Base-by-base conservation (phyloP, 805 yeast genomes). In the Scheffersomyces stipitis region DNA sequence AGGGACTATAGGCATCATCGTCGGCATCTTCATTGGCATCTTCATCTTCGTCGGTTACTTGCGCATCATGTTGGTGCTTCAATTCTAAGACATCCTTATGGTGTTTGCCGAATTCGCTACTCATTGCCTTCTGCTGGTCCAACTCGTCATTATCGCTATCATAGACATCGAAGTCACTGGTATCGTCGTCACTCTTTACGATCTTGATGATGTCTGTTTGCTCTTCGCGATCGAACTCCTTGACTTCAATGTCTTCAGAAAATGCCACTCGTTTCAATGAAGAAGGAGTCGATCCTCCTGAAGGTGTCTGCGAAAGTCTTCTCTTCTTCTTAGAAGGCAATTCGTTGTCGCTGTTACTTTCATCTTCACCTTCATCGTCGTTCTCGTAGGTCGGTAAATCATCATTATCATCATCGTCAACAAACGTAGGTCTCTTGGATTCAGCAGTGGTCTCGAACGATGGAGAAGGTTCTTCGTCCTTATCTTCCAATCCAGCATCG, bases 211-310 rank as follows among this genome's bases (percentile, higher is more conserved):
- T 42, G 18, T 51, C 55, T 3, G 55, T 44, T 18, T 56, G 54
- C n/a, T 64, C 69, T 31, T 67, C 73, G 5, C 65, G 44, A 18
- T 61, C 67, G 38, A 52, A 68, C 42, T 68, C 74, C 41, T 68
- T 68, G 20, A 68, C 55, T 45, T 68, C 67, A 13, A 68, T 53
- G 29, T 66, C 65, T 34, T 67, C 72, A 0, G 71, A 60, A 38
- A 68, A 68, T 18, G 73, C 72, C 5, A 68, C 74, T 26, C 64
- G 54, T 37, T 61, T 64, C 20, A 46, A 29, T 5, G 50, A 37
- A 8, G 52, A 41, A 5, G 60, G 56, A n/a, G 63, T 49, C 2
- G 61, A 53, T 16, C 46, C 41, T 4, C 51, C 56, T 7, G 58
- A 51, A 2, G 54, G 43, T 5, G 53, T 44, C 22, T 50, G 51